Conservation (phyloP, 1,284 basidiomycete genomes). For the Spongispora temasekensis region DNA sequence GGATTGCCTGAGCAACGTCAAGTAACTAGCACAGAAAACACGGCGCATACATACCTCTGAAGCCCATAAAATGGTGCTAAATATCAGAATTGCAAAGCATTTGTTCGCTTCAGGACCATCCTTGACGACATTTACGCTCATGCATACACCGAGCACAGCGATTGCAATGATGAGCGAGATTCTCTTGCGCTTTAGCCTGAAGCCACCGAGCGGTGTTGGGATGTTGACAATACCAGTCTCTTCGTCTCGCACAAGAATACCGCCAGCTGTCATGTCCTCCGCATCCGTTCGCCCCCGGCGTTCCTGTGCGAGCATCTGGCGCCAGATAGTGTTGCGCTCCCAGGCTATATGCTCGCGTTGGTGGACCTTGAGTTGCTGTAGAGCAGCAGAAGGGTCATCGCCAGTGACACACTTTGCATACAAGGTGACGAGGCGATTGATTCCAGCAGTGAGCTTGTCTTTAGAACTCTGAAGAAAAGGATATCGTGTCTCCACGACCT, state of each 20-base stretch:
- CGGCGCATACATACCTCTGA: conserved; percentile 69
- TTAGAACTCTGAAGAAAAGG: conserved; percentile 74
- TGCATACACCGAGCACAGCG: conserved; percentile 56
- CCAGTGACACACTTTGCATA: conserved; percentile 88
- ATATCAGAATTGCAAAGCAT: conserved; percentile 88
- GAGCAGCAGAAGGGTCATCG: conserved; percentile 73
- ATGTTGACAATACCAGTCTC: conserved; percentile 55
- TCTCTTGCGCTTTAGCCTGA: conserved; percentile 67
- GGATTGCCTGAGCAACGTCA: conserved; percentile 73
- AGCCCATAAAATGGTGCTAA: conserved; percentile 96
- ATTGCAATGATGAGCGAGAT: conserved; percentile 62
- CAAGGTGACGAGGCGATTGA: conserved; percentile 67
- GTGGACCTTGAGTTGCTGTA: conserved; percentile 84
- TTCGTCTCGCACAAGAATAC: conserved; percentile 53
- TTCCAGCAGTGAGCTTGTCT: conserved; percentile 62
- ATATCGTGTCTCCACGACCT: conserved; percentile 65
- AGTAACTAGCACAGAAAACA: neutral
- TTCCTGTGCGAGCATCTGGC: conserved; percentile 94
- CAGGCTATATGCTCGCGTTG: conserved; percentile 93
- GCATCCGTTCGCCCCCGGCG: conserved; percentile 61
- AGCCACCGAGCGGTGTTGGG: conserved; percentile 59
- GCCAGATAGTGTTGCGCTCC: conserved; percentile 96
- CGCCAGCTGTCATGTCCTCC: conserved; percentile 45
- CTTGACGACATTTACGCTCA: conserved; percentile 60
- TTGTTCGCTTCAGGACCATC: conserved; percentile 81